Percentiles rank a stretch among this genome's conserved stretches.
Conservation (phyloP, 805 yeast species). For the Candida chauliodis region DNA sequence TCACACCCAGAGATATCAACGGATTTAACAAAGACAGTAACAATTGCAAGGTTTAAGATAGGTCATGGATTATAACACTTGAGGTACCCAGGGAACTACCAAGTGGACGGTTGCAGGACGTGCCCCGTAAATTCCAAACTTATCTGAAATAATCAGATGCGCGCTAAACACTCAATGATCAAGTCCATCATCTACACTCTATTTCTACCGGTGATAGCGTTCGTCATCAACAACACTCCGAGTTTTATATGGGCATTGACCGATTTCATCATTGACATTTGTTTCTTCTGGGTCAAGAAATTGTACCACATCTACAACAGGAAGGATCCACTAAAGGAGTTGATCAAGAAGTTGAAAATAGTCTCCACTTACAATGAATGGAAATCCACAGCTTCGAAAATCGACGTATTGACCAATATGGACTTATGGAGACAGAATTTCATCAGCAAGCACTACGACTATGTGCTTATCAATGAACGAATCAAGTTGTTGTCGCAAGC, state of each 20-base stretch:
- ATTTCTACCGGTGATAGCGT: slow-evolving; percentile 21
- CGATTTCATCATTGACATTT: slow-evolving; percentile 42
- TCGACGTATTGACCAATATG: slow-evolving; percentile 44
- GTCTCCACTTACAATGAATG: slow-evolving; percentile 68
- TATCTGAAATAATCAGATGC: background rate
- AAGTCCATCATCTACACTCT: slow-evolving; percentile 5
- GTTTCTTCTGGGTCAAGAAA: slow-evolving; percentile 45
- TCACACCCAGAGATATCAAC: too few species aligned
- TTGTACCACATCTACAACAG: slow-evolving; percentile 31
- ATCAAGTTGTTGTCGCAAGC: slow-evolving; percentile 61
- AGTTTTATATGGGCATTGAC: slow-evolving; percentile 38
- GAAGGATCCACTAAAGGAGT: slow-evolving; percentile 45
- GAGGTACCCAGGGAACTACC: too few species aligned
- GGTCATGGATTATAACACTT: too few species aligned
- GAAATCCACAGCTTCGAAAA: slow-evolving; percentile 51
- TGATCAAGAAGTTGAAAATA: slow-evolving; percentile 44
- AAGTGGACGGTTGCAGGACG: too few species aligned
- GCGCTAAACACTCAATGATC: slow-evolving; percentile 8
- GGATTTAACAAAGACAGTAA: too few species aligned
- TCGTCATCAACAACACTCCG: slow-evolving; percentile 34
- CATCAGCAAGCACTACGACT: slow-evolving; percentile 78
- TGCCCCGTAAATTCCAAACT: too few species aligned
- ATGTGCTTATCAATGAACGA: slow-evolving; percentile 73
- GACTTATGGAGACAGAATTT: slow-evolving; percentile 77
- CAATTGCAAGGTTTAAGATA: too few species aligned